Evolutionary conservation across 805 yeast species (phyloP), one percentile per base, ranked within the genome.

Genomic region (Candida michaelii): DNA sequence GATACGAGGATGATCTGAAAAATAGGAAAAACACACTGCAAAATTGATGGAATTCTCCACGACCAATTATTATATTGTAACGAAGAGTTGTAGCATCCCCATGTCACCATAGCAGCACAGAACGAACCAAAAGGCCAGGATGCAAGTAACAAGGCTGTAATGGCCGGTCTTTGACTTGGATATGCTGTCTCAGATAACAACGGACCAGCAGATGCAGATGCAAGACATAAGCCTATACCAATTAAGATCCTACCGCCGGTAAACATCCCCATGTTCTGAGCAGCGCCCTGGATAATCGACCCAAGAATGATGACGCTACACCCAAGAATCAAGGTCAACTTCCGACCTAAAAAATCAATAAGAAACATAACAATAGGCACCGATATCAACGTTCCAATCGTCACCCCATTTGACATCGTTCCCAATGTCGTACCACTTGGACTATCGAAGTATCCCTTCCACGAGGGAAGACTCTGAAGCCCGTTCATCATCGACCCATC

Each of bases 1-100:
- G 74, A 79, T 16, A 72, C 16, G 1, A 68, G 13, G 7, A 29
- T 29, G 5, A 29, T 13, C 18, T 29, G 31, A 7, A 29, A 29
- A 13, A 29, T 29, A 2, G 83, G 80, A 47, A 73, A 60, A 12
- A 64, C 52, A 29, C 72, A 76, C 57, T 79, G 83, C 29, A 78
- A 44, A 34, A 66, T 65, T 11, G 79, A 65, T 27, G 84, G 83
- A 42, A 78, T 62, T 60, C 79, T 74, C 82, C 83, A 79, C 21
- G 40, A 37, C 40, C 40, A 37, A 5, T 18, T 54, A 32, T 39
- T 50, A 8, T 48, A 36, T 11, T 63, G 47, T 19, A 53, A 16
- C 9, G 23, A 24, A 12, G 30, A 16, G 9, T 31, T 19, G 16
- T 30, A 40, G 16, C 36, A 14, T 27, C 44, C 44, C 25, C 23